Evolutionary conservation across 108 stramenopile genomes (phyloP).

Genomic region (Cylindrotheca fusiformis): DNA sequence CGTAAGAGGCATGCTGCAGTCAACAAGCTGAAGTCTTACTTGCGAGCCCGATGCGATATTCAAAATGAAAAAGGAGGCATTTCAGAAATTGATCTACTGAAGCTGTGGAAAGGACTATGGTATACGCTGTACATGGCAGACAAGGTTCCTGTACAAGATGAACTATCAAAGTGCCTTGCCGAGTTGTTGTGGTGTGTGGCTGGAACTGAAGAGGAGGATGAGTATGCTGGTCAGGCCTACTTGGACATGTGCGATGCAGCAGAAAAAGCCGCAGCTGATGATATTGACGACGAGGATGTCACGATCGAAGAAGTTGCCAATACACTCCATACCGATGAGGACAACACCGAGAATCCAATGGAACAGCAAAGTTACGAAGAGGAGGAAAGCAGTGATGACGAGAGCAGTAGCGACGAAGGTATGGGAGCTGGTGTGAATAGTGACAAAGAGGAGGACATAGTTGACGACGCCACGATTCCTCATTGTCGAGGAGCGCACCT

Average conservation of each 20-base stretch:
- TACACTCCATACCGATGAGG: slow-evolving; percentile 16
- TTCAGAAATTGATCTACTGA: slow-evolving; percentile 84
- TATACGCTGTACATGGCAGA: slow-evolving; percentile 91
- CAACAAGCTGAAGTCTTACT: slow-evolving; percentile 57
- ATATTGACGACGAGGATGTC: slow-evolving; percentile 30
- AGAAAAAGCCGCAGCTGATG: slow-evolving; percentile 32
- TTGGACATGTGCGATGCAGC: slow-evolving; percentile 52
- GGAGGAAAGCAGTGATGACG: slow-evolving; percentile 9
- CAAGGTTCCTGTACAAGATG: slow-evolving; percentile 85
- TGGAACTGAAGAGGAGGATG: slow-evolving; percentile 87
- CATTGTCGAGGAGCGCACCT: slow-evolving; percentile 89
- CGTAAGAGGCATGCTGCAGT: slow-evolving; percentile 72
- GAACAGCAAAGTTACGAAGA: slow-evolving; percentile 1
- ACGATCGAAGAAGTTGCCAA: slow-evolving; percentile 43
- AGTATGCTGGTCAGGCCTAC: slow-evolving; percentile 75
- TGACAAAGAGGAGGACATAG: slow-evolving; percentile 36
- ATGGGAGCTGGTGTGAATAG: neutral
- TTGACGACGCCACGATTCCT: slow-evolving; percentile 31
- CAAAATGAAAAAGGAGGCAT: slow-evolving; percentile 54
- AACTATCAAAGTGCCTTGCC: slow-evolving; percentile 68
- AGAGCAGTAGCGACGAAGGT: slow-evolving; percentile 3
- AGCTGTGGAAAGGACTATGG: slow-evolving; percentile 93
- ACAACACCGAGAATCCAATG: slow-evolving; percentile 2
- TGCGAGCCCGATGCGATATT: slow-evolving; percentile 58
- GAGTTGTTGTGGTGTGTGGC: slow-evolving; percentile 84